A percentile compares a stretch with the other conserved stretches of the same genome.
Conservation (phyloP, 2,329 filamentous ascomycete genomes). For the Trichoderma sp. region DNA sequence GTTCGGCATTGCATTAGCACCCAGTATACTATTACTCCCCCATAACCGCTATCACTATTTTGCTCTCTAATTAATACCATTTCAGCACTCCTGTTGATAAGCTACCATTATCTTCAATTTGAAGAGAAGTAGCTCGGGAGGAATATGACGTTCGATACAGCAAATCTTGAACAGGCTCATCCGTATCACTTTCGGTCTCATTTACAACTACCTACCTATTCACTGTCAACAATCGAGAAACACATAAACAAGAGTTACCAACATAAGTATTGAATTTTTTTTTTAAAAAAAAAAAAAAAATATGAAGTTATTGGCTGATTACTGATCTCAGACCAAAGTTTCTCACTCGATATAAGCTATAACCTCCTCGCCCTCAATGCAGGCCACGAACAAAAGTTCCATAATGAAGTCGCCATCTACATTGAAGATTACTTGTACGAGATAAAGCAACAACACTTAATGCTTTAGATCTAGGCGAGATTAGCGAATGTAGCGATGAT, state of each 20-base stretch:
- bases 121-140: not conserved
- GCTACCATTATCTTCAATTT: not conserved
- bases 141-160: not conserved
- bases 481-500: not conserved
- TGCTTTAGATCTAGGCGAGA: not conserved
- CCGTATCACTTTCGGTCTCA: not conserved
- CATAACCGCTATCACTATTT: not conserved
- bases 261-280: not conserved
- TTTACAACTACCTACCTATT: not conserved
- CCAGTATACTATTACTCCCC: not conserved
- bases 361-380: not conserved
- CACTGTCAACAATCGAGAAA: not conserved
- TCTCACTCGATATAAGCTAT: not conserved
- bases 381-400: not conserved
- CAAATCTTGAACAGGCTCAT: not conserved
- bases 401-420: not conserved
- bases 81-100: no score
- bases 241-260: not conserved
- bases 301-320: not conserved
- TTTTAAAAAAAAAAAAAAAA: no score
- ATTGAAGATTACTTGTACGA: not conserved
- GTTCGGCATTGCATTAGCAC: not conserved
- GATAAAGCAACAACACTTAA: not conserved
- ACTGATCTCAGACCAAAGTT: not conserved
- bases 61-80: not conserved